Base-by-base conservation (phyloP, 768 basidiomycete species). In the Lactifluus pinguis region DNA sequence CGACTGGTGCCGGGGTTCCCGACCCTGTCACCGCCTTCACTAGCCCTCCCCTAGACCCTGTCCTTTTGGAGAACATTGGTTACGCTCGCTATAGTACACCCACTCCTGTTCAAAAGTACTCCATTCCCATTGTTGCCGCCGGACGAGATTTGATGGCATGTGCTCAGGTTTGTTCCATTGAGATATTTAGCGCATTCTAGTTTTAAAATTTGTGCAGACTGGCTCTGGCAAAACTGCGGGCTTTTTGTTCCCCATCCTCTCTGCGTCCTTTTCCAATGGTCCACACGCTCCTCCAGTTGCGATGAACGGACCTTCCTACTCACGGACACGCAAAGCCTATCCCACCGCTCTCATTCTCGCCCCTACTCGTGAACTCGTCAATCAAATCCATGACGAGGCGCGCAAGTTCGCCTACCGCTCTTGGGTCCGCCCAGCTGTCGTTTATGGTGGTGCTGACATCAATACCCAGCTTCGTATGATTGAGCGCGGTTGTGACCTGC, bases 61-160 rank as follows among this genome's bases (percentile, higher is more conserved):
- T 95, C 72, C 84, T 99, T 42, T 79, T 98, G 66, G 94, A 97
- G 75, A 99, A 99, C 76, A 99, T 99, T 66, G 77, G 80, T 36
- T 88, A 80, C 74, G 92, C 97, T 72, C 91, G 83, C 77, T 99
- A 98, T 80, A 83, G 85, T 61, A 93, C 85, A 45, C 97, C 97
- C 10, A 99, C 97, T 53, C 97, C 97, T 25, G 97, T 99, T 67
- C 97, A 99, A 85, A 98, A 98, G 81, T 95, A 98, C 74, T 98
- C 97, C 67, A 89, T 99, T 70, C 97, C 97, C 72, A 98, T 98
- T 72, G 95, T 99, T 68, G 89, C 93, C 60, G 83, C 77, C 66
- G 85, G 86, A 68, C 81, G 89, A 74, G 91, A 93, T 75, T 79
- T 93, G 75, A 95, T 95, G 92, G 92, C 92, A 65, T 95, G 92